Evolutionary conservation across 2,329 filamentous ascomycete genomes (phyloP), one percentile per base, ranked within the genome.

Genomic region (Xylariomycetidae sp.): DNA sequence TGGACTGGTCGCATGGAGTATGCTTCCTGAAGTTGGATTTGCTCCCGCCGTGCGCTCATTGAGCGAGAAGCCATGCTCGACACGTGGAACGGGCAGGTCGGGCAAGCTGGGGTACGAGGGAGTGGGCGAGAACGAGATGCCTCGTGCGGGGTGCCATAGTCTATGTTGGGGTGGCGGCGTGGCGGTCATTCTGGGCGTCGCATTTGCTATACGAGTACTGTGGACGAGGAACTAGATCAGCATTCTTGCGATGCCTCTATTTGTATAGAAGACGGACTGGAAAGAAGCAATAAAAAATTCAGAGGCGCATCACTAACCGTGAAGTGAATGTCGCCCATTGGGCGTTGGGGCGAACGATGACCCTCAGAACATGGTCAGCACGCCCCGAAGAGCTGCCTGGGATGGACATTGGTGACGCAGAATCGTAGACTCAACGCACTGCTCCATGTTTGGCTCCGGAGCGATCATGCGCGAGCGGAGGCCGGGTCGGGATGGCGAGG

Each of bases 61-160:
- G n/a, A n/a, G n/a, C n/a, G n/a, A n/a, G n/a, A n/a, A n/a, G n/a
- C n/a, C n/a, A n/a, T n/a, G n/a, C n/a, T n/a, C n/a, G n/a, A n/a
- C n/a, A n/a, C n/a, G n/a, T n/a, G n/a, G n/a, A n/a, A n/a, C n/a
- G n/a, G n/a, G n/a, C n/a, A n/a, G n/a, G n/a, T n/a, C 32, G 7
- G 38, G 22, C 23, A 42, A 22, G 5, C 32, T 36, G 8, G 40
- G 37, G 9, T 40, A 40, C n/a, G 36, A 39, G 18, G 38, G 22
- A 14, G 34, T 23, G 1, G 52, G 47, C 12, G 51, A 48, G 25
- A 60, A 60, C 1, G 47, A 48, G 33, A 60, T 58, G 12, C 58
- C 57, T 26, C 54, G 50, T 17, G 45, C 29, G 18, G 52, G 55
- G 20, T 59, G 50, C 58, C 58, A 60, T 48, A 57, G 25, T 31